Percentiles rank a stretch among this genome's conserved stretches.
Evolutionary conservation across 192 early-diverging fungal species (phyloP).

Genomic region (Obelidium mucronatum): DNA sequence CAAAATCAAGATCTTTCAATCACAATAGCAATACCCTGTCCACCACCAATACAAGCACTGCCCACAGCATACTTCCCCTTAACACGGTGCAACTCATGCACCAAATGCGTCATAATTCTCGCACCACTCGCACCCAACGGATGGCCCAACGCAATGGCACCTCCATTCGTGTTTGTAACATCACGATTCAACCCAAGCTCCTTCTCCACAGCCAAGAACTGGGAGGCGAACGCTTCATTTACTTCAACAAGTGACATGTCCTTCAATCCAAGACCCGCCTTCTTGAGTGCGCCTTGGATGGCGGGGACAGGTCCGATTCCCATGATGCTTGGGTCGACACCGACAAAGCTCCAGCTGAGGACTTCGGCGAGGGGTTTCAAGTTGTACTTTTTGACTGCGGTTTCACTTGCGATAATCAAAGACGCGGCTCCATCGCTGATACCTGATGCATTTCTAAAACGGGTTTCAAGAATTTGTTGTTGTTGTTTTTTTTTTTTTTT

Average conservation of each 20-base stretch:
- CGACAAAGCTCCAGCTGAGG: constrained; percentile 83
- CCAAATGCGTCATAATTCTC: constrained; percentile 90
- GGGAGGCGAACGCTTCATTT: constrained; percentile 98
- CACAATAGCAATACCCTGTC: constrained; percentile 81
- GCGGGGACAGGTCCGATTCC: constrained; percentile 96
- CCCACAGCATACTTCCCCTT: constrained; percentile 88
- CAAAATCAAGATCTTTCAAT: constrained; percentile 63
- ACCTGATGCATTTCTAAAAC: constrained; percentile 82
- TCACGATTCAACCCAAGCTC: constrained; percentile 82
- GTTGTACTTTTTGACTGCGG: constrained; percentile 79
- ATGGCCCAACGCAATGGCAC: constrained; percentile 90
- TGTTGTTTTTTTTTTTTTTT: no score
- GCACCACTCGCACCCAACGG: constrained; percentile 95
- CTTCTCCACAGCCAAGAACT: constrained; percentile 88
- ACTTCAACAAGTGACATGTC: constrained; percentile 95
- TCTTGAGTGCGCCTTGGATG: constrained; percentile 83
- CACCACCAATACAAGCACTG: constrained; percentile 96
- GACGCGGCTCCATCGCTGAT: constrained; percentile 94
- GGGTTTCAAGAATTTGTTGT: constrained; percentile 10
- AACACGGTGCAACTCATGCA: constrained; percentile 83
- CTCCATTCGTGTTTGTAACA: constrained; percentile 88
- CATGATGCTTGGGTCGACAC: constrained; percentile 94
- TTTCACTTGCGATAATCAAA: constrained; percentile 85
- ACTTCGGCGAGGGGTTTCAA: constrained; percentile 87
- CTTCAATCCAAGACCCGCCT: constrained; percentile 75